phyloP scores from a whole-genome alignment of 257 asterid genomes.

The Cynanchum wilfordii region DNA sequence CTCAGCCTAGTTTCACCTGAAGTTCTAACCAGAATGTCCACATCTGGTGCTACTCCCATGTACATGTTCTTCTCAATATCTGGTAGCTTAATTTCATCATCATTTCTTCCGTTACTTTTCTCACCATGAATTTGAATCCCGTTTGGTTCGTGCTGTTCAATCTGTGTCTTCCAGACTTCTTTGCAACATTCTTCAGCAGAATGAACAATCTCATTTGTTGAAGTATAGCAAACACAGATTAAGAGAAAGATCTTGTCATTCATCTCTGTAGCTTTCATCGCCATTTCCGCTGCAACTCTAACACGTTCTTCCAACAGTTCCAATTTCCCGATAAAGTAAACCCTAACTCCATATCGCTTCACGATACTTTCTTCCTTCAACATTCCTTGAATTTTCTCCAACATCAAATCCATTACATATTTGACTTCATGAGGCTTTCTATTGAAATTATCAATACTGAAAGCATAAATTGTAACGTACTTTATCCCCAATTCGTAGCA shows the following conservation, averaged over 20 bases:
- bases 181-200: slow-evolving; percentile 45
- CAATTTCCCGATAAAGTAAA: slow-evolving; percentile 57
- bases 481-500: slow-evolving; percentile 62
- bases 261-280: slow-evolving; percentile 53
- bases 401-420: slow-evolving; percentile 62
- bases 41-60: slow-evolving; percentile 68
- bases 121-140: background rate
- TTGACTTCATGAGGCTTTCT: slow-evolving; percentile 61
- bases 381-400: slow-evolving; percentile 68
- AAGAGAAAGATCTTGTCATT: slow-evolving; percentile 37
- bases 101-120: background rate
- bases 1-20: slow-evolving; percentile 56
- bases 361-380: slow-evolving; percentile 48
- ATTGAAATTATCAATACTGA: slow-evolving; percentile 80
- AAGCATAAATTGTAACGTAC: slow-evolving; percentile 55
- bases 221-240: slow-evolving; percentile 63
- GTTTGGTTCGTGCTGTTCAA: slow-evolving; percentile 1
- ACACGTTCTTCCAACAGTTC: slow-evolving; percentile 44
- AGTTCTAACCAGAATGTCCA: slow-evolving; percentile 56
- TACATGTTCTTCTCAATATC: slow-evolving; percentile 63
- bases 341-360: slow-evolving; percentile 56
- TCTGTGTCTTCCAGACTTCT: slow-evolving; percentile 23
- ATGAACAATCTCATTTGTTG: slow-evolving; percentile 61
- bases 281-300: slow-evolving; percentile 56
- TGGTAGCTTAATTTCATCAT: slow-evolving; percentile 24